Percentiles rank a stretch among this genome's conserved stretches.
phyloP scores from a whole-genome alignment of 768 basidiomycete genomes.

The Asterophora parasitica region DNA sequence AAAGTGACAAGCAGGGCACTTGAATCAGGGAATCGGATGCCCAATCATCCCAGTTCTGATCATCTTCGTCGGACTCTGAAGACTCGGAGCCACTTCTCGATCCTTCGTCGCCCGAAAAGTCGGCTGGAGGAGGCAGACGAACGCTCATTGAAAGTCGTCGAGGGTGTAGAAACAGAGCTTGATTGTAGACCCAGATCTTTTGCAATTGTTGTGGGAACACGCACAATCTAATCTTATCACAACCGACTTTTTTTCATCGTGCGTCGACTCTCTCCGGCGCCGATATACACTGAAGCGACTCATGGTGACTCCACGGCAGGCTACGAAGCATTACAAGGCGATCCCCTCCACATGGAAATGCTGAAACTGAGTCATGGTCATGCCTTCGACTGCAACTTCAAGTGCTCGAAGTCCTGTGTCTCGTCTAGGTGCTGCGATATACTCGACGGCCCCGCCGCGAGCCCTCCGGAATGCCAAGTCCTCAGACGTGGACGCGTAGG shows the following conservation, averaged over 20 bases:
- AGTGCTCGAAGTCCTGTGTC: no score
- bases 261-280: not conserved
- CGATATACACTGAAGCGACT: not conserved
- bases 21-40: conserved; percentile 57
- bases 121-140: conserved; percentile 28
- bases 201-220: conserved; percentile 3
- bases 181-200: not conserved
- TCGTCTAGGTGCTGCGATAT: no score
- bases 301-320: not conserved
- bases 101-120: conserved; percentile 18
- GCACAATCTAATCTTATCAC: conserved; percentile 11
- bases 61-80: conserved; percentile 37
- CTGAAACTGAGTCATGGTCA: no score
- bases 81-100: conserved; percentile 22
- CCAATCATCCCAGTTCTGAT: conserved; percentile 80
- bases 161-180: not conserved
- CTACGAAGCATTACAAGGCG: no score
- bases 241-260: no score
- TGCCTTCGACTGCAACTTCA: no score
- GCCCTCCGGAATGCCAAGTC: not conserved
- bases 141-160: conserved; percentile 31
- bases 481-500: not conserved
- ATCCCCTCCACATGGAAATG: no score
- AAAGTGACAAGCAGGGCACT: conserved; percentile 64
- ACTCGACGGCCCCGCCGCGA: no score